Evolutionary conservation across 345 rosid species (phyloP), one percentile per base, ranked within the genome.

Genomic region (Citrus mangshanensis): DNA sequence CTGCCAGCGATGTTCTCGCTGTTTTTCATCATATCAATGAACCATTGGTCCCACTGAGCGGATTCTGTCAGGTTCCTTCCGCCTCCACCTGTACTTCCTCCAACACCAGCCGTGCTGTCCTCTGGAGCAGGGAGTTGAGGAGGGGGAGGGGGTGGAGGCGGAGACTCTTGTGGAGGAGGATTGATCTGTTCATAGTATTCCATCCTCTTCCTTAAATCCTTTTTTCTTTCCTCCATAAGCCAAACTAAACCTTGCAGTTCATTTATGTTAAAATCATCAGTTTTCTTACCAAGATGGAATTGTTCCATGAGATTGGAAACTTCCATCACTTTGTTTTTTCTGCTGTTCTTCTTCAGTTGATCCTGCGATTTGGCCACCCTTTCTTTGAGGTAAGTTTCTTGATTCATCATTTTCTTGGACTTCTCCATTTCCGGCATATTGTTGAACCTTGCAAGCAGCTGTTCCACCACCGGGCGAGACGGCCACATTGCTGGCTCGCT

Each of bases 401-500:
- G 84, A 74, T 81, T 77, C 77, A 63, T 74, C 84, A 72, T 78
- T 59, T 85, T 88, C 83, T 81, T 82, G 25, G 13, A 0, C 10
- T 74, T 46, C 58, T 82, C 90, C 27, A 65, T 46, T 46, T 84
- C 85, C 0, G 91, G 84, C 56, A 82, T 16, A 58, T 8, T 69
- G 21, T 65, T 70, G 69, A 46, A 85, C 71, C 81, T 82, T 42
- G 0, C 14, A 1, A 88, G 22, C 60, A 80, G 24, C 13, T 70
- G 67, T 9, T 73, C 27, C 28, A 82, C 81, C 55, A 38, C 83
- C 0, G 54, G 18, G 5, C 16, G 82, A 2, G 88, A 74, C 0
- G 94, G 91, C 86, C 88, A 88, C 61, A 77, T 21, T 62, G 58
- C 25, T 1, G 89, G 89, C n/a, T 91, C 87, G 0, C 7, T 32